Conservation (phyloP, 2,329 filamentous ascomycete genomes). For the Pseudopithomyces maydicus region DNA sequence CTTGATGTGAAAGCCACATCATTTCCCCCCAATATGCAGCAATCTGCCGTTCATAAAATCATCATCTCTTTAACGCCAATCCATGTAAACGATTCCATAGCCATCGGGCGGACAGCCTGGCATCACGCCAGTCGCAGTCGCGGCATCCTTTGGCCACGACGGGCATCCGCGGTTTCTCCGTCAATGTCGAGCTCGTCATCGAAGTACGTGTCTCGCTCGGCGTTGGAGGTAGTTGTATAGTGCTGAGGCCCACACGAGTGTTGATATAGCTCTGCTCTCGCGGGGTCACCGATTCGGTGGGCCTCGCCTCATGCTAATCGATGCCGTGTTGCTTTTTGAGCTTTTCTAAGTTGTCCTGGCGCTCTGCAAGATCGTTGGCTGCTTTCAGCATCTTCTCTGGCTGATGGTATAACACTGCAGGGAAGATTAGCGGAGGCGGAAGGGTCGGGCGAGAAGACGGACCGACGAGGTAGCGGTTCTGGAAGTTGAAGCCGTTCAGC, state of each 20-base stretch:
- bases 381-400: conserved; percentile 81
- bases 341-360: conserved; percentile 96
- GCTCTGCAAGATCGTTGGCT: conserved; percentile 91
- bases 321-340: conserved; percentile 98
- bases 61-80: conserved; percentile 40
- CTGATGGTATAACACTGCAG: conserved; percentile 73
- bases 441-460: conserved; percentile 45
- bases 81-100: conserved; percentile 39
- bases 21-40: conserved; percentile 7
- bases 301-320: conserved; percentile 69
- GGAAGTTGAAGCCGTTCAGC: conserved; percentile 99
- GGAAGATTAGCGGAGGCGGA: conserved; percentile 10
- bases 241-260: conserved; percentile 45
- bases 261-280: conserved; percentile 36
- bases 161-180: conserved; percentile 26
- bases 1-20: conserved; percentile 6
- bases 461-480: conserved; percentile 98
- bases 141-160: conserved; percentile 29
- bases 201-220: conserved; percentile 30
- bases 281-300: conserved; percentile 53
- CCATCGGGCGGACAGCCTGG: conserved; percentile 37
- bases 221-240: conserved; percentile 32
- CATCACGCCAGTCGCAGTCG: conserved; percentile 37
- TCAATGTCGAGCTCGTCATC: conserved; percentile 29
- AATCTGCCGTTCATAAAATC: conserved; percentile 19